Evolutionary conservation across 768 basidiomycete species (phyloP), one percentile per base, ranked within the genome.

Genomic region (Mycena haematopus): DNA sequence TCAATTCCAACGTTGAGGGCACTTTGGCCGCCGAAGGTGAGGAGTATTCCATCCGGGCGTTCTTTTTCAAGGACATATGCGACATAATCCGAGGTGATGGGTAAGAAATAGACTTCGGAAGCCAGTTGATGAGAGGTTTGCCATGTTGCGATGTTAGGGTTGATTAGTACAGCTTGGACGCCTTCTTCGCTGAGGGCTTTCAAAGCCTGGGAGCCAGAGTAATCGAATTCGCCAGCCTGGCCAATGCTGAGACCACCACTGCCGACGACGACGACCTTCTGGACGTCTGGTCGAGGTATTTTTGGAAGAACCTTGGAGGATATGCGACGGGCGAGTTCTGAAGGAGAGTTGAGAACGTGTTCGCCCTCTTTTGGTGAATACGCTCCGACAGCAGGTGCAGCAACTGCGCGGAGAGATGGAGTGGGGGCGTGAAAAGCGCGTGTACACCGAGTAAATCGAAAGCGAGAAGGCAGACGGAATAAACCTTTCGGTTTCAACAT

Each of bases 191-290:
- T 87, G 55, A 99, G 88, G 17, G 97, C 97, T 76, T 99, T 99
- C 77, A 99, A 87, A 11, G 97, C 97, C 77, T 99, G 97, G 7
- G 96, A 98, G 49, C 97, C 97, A 21, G 96, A 98, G 75, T 99
- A 99, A 75, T 99, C 97, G 76, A 99, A 99, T 79, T 99, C 97
- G 75, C 97, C 97, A 6, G 97, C 97, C 76, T 99, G 97, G 29
- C 97, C 97, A 60, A 99, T 99, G 70, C 89, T 91, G 49, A 99
- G 87, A 56, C 97, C 97, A 68, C 97, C 97, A 68, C 90, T 92
- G 61, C 97, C 97, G 24, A 99, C 95, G 63, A 99, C 94, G 68
- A 98, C 86, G 54, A 99, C 97, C 72, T 95, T 95, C 75, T 91
- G 87, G 54, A 99, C 95, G 68, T 97, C 87, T 15, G 96, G 93